A percentile compares a stretch with the other conserved stretches of the same genome.
Evolutionary conservation across 805 yeast species (phyloP).

Genomic region (Blastobotrys attinorum): DNA sequence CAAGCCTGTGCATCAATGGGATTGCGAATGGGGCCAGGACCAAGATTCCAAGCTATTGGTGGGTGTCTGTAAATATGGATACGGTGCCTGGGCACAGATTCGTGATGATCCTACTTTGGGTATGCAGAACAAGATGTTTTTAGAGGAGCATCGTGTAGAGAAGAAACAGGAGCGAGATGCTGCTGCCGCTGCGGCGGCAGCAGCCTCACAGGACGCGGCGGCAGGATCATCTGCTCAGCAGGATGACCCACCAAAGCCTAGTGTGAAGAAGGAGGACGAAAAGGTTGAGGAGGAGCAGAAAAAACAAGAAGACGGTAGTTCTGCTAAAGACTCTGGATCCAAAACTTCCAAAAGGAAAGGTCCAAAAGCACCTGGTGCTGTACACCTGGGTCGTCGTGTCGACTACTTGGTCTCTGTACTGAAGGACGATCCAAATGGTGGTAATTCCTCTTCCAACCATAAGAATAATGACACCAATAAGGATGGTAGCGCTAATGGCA

Average conservation of each 20-base stretch:
- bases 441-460: too few species aligned
- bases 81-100: slow-evolving; percentile 90
- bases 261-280: slow-evolving; percentile 14
- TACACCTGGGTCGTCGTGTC: slow-evolving; percentile 84
- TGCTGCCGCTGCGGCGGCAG: slow-evolving; percentile 23
- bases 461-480: slow-evolving; percentile 4
- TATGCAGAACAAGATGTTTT: slow-evolving; percentile 72
- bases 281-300: slow-evolving; percentile 25
- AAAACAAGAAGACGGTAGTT: too few species aligned
- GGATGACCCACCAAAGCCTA: background rate
- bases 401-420: slow-evolving; percentile 75
- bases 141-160: slow-evolving; percentile 40
- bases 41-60: slow-evolving; percentile 83
- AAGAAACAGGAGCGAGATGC: slow-evolving; percentile 30
- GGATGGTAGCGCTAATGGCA: slow-evolving; percentile 6
- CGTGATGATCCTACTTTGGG: slow-evolving; percentile 93
- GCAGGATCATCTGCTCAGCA: background rate
- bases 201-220: background rate
- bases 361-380: slow-evolving; percentile 82
- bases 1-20: slow-evolving; percentile 86
- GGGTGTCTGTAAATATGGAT: slow-evolving; percentile 89
- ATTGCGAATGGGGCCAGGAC: slow-evolving; percentile 70
- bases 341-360: too few species aligned
- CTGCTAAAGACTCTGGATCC: too few species aligned
- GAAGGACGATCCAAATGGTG: slow-evolving; percentile 53